Evolutionary conservation across 805 yeast genomes (phyloP).

Genomic region (Sugiyamaella americana): DNA sequence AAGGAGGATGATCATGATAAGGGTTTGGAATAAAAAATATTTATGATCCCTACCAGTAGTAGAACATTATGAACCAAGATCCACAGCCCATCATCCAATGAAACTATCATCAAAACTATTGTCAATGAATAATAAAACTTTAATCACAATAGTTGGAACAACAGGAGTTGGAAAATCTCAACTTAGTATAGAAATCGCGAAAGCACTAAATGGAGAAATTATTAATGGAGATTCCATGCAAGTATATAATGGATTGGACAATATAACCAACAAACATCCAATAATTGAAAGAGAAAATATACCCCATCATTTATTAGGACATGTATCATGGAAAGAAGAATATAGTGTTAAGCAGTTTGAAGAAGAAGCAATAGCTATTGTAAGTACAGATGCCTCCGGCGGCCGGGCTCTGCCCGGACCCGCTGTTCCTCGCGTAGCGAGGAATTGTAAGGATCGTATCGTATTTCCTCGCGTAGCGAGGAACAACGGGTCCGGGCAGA

Average conservation of each 20-base stretch:
- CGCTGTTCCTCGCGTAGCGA: no score
- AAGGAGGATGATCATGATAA: no score
- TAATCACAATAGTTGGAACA: slow-evolving; percentile 77
- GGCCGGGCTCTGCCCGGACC: no score
- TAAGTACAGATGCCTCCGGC: slow-evolving; percentile 4
- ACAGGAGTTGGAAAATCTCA: slow-evolving; percentile 97
- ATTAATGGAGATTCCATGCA: slow-evolving; percentile 98
- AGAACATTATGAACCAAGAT: no score
- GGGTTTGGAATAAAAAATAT: no score
- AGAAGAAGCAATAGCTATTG: slow-evolving; percentile 51
- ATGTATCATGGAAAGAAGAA: slow-evolving; percentile 72
- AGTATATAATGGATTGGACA: slow-evolving; percentile 66
- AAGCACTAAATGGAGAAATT: slow-evolving; percentile 73
- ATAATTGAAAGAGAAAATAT: slow-evolving; percentile 64
- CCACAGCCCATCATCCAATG: no score
- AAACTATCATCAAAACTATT: no score
- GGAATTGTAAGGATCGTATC: no score
- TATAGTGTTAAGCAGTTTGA: slow-evolving; percentile 76
- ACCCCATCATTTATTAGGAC: slow-evolving; percentile 83
- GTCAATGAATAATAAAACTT: slow-evolving; percentile 8
- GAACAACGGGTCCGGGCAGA: no score
- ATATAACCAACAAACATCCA: slow-evolving; percentile 92
- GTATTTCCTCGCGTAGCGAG: no score
- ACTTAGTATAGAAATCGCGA: slow-evolving; percentile 72
- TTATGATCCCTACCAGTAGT: no score